A percentile compares a stretch with the other conserved stretches of the same genome.
phyloP scores from a whole-genome alignment of 2,329 filamentous ascomycete genomes.

The Trichoderma polysporum region DNA sequence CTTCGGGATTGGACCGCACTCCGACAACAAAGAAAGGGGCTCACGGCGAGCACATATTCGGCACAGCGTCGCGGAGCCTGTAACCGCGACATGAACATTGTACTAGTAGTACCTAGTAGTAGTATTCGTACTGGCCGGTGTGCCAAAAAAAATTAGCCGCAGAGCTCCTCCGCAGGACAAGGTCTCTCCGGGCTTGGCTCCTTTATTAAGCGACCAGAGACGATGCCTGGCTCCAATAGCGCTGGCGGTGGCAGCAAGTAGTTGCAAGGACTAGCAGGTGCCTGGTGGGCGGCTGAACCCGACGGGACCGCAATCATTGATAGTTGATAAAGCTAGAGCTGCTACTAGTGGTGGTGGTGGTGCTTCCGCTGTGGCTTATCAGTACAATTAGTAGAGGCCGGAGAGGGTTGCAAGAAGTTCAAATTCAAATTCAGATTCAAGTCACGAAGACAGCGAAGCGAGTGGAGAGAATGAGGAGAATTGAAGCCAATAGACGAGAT shows the following conservation, averaged over 20 bases:
- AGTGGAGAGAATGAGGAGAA: background rate
- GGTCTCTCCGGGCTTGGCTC: background rate
- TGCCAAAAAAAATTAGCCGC: background rate
- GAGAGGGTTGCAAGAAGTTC: background rate
- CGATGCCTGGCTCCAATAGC: background rate
- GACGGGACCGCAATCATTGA: slow-evolving; percentile 4
- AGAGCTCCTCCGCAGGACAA: background rate
- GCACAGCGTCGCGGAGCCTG: background rate
- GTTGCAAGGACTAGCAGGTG: background rate
- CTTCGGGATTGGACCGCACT: slow-evolving; percentile 13
- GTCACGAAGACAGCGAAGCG: background rate
- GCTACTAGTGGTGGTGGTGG: background rate
- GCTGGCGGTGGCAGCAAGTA: background rate
- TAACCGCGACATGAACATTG: background rate
- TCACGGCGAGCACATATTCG: slow-evolving; percentile 1
- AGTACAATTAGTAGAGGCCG: background rate
- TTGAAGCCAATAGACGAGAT: background rate
- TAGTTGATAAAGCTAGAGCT: background rate
- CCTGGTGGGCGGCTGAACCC: slow-evolving; percentile 12
- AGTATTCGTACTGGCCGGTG: background rate
- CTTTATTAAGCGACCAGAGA: background rate
- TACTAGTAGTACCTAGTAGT: too few species aligned
- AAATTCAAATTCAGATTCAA: background rate
- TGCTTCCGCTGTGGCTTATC: slow-evolving; percentile 10
- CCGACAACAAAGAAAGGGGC: slow-evolving; percentile 12